Base-by-base conservation (phyloP, 139 green algal species). In the Chlorella sp. region DNA sequence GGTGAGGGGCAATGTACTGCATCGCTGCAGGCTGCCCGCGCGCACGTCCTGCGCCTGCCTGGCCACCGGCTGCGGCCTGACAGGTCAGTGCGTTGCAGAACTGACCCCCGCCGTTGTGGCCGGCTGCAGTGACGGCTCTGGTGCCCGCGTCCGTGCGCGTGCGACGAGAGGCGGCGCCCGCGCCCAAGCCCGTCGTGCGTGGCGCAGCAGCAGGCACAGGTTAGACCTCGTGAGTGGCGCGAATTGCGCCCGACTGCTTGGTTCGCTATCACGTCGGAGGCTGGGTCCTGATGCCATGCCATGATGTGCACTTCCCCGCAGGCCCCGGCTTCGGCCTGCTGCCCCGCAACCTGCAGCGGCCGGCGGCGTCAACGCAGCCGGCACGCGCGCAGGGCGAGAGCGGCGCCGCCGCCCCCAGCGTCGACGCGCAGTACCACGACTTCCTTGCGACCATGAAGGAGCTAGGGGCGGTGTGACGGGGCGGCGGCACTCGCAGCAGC, bases 81-180 rank as follows among this genome's bases (percentile, higher is more conserved):
- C 12, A 8, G 14, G 14, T 59, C 40, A 29, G 21, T 14, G 17
- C 25, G 21, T 62, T 17, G 25, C 1, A 42, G 15, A 17, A 11
- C 29, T 27, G 8, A 11, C 29, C 11, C 66, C 23, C 9, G 33
- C 33, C 40, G 43, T 59, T 11, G 11, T 59, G 29, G 9, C 23
- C n/a, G 19, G 4, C 42, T 74, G 56, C 69, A 84, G 79, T 84
- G 23, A 84, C 64, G n/a, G 77, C 72, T 27, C 86, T 93, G 88
- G 87, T 96, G 21, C 92, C 92, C 19, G 85, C 92, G 0, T 87
- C 88, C 5, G 77, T 96, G 62, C 82, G 84, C 7, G 80, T 95
- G 35, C 74, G 76, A 46, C 71, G 90, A 8, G 90, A 93, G 40
- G 68, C 75, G 23, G 64, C 59, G 33, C 55, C 80, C 29, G 19